A percentile compares a stretch with the other conserved stretches of the same genome.
Conservation (phyloP, 768 basidiomycete genomes). For the Boletales sp. region DNA sequence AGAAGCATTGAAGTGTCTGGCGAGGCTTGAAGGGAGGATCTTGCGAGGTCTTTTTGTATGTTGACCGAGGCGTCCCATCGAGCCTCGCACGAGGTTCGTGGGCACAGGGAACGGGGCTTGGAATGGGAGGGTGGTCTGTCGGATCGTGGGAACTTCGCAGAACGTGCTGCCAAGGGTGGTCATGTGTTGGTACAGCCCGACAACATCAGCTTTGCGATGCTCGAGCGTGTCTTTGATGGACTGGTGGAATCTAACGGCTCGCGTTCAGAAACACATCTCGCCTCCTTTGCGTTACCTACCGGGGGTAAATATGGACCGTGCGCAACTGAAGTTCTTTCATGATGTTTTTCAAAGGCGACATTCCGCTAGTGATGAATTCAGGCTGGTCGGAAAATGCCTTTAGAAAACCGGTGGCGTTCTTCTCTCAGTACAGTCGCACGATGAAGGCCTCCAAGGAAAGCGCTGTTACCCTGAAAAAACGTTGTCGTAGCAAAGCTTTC, state of each 20-base stretch:
- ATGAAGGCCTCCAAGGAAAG: slow-evolving; percentile 90
- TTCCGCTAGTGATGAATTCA: slow-evolving; percentile 87
- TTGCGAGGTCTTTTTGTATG: too few species aligned
- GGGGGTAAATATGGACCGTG: slow-evolving; percentile 87
- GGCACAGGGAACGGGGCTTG: too few species aligned
- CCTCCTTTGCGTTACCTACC: slow-evolving; percentile 44
- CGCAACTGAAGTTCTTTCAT: slow-evolving; percentile 91
- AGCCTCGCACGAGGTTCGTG: too few species aligned
- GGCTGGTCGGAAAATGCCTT: slow-evolving; percentile 98
- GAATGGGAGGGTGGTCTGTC: too few species aligned
- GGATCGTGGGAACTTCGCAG: too few species aligned
- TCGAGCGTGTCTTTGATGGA: slow-evolving; percentile 80
- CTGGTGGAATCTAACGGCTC: slow-evolving; percentile 73
- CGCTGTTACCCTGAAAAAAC: slow-evolving; percentile 66
- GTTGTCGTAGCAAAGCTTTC: background rate
- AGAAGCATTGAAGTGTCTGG: too few species aligned
- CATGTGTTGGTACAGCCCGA: slow-evolving; percentile 85
- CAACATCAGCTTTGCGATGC: slow-evolving; percentile 81
- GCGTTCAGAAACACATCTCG: background rate
- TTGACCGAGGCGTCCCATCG: too few species aligned
- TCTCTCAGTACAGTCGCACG: slow-evolving; percentile 83
- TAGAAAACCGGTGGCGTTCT: slow-evolving; percentile 86
- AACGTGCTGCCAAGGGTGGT: too few species aligned
- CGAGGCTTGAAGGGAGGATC: too few species aligned
- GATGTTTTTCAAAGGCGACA: slow-evolving; percentile 88